Conservation (phyloP, 1,139 yeast species). For the Zygoascus meyerae region DNA sequence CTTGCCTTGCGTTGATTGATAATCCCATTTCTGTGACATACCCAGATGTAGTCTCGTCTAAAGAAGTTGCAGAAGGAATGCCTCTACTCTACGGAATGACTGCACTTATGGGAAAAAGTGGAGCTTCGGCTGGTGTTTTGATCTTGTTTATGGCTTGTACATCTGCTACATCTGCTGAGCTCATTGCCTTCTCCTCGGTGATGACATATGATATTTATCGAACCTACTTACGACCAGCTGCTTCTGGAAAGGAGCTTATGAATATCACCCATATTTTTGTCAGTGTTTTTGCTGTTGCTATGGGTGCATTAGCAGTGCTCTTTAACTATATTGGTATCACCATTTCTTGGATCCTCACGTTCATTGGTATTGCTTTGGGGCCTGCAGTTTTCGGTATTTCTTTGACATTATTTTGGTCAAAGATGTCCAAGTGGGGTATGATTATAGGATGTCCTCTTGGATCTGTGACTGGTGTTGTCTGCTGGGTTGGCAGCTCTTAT, state of each 20-base stretch:
- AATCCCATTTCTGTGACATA: slow-evolving; percentile 69
- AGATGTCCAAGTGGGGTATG: slow-evolving; percentile 47
- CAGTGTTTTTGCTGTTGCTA: slow-evolving; percentile 53
- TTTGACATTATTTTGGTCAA: slow-evolving; percentile 59
- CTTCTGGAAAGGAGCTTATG: slow-evolving; percentile 65
- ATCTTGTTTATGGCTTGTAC: slow-evolving; percentile 76
- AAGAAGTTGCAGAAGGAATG: slow-evolving; percentile 68
- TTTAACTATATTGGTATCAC: slow-evolving; percentile 71
- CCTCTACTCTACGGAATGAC: slow-evolving; percentile 81
- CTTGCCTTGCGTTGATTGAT: slow-evolving; percentile 63
- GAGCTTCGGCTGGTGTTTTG: slow-evolving; percentile 75
- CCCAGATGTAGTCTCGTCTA: slow-evolving; percentile 54
- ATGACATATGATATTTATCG: slow-evolving; percentile 78
- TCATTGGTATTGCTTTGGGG: slow-evolving; percentile 80
- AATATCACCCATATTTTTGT: slow-evolving; percentile 60
- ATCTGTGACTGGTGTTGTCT: slow-evolving; percentile 39
- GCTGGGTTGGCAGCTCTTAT: slow-evolving; percentile 44
- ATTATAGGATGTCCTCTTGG: slow-evolving; percentile 43
- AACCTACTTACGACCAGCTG: slow-evolving; percentile 65
- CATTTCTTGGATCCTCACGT: slow-evolving; percentile 59
- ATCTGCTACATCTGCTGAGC: slow-evolving; percentile 58
- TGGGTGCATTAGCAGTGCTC: slow-evolving; percentile 82
- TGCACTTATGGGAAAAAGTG: slow-evolving; percentile 75
- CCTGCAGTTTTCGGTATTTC: slow-evolving; percentile 77
- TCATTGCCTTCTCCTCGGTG: slow-evolving; percentile 79